A percentile compares a stretch with the other conserved stretches of the same genome.
Evolutionary conservation across 2,329 filamentous ascomycete genomes (phyloP).

Genomic region (Diaporthe sp.): DNA sequence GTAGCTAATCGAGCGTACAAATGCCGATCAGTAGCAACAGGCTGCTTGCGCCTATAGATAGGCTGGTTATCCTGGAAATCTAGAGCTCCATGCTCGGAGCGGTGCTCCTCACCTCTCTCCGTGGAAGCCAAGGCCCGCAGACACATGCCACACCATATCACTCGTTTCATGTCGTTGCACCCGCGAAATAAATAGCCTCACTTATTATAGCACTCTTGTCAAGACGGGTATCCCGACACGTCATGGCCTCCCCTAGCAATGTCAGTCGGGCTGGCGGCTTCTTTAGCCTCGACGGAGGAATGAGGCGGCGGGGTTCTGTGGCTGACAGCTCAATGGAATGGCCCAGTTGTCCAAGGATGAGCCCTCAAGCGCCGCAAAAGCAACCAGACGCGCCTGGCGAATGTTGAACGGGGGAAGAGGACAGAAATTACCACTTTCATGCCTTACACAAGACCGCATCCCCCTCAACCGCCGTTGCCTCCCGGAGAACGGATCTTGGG

Average conservation of each 20-base stretch:
- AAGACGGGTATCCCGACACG: neutral
- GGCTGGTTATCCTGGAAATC: neutral
- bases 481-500: conserved; percentile 3
- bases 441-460: neutral
- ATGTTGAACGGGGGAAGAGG: neutral
- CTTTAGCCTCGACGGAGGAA: neutral
- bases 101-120: neutral
- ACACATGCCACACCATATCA: conserved; percentile 11
- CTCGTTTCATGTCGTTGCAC: conserved; percentile 27
- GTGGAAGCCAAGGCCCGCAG: neutral
- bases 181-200: conserved; percentile 5
- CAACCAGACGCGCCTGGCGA: conserved; percentile 2
- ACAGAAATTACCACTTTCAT: neutral
- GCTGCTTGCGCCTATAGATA: neutral
- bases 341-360: neutral
- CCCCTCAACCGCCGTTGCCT: neutral
- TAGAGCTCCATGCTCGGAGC: neutral
- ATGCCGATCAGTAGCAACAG: neutral
- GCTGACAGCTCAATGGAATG: neutral
- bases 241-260: neutral
- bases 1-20: neutral
- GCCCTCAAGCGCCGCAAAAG: conserved; percentile 16
- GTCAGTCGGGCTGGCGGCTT: neutral
- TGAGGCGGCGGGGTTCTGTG: conserved; percentile 17
- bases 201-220: neutral